phyloP scores from a whole-genome alignment of 768 basidiomycete genomes.

The Pleurotus citrinopileatus region DNA sequence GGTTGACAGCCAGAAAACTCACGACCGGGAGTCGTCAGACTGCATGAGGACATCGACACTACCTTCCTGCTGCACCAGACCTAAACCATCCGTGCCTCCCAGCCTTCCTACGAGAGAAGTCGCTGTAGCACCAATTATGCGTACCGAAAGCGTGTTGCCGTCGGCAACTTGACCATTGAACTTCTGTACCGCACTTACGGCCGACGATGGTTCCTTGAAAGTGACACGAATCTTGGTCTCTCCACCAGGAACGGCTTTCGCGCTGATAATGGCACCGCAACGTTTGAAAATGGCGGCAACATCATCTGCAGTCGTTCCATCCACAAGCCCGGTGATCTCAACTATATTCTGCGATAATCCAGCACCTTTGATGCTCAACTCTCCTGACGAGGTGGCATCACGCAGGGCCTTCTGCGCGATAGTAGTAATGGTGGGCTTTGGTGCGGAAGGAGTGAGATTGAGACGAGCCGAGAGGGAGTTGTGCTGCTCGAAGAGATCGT shows the following conservation, averaged over 20 bases:
- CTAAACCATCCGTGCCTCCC: slow-evolving; percentile 48
- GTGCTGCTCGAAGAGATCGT: slow-evolving; percentile 64
- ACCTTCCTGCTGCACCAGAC: slow-evolving; percentile 49
- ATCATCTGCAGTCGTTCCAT: slow-evolving; percentile 79
- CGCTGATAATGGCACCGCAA: slow-evolving; percentile 62
- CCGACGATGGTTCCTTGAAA: slow-evolving; percentile 62
- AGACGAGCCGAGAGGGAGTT: slow-evolving; percentile 64
- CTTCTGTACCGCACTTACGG: slow-evolving; percentile 64
- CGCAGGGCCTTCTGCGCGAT: slow-evolving; percentile 61
- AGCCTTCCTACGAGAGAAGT: slow-evolving; percentile 57
- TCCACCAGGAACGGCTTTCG: slow-evolving; percentile 31
- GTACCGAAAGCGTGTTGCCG: slow-evolving; percentile 68
- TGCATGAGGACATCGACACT: slow-evolving; percentile 64
- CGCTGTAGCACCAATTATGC: slow-evolving; percentile 55
- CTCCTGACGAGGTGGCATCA: slow-evolving; percentile 45
- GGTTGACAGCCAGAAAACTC: slow-evolving; percentile 24
- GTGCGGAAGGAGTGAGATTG: slow-evolving; percentile 36
- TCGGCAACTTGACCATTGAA: slow-evolving; percentile 84
- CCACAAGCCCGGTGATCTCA: slow-evolving; percentile 69
- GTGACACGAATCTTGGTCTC: slow-evolving; percentile 67
- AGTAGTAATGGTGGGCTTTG: slow-evolving; percentile 41
- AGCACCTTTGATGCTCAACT: slow-evolving; percentile 70
- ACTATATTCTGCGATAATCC: slow-evolving; percentile 59
- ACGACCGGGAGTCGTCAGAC: slow-evolving; percentile 52
- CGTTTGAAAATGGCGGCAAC: slow-evolving; percentile 85